Percentiles rank a stretch among this genome's conserved stretches.
Conservation (phyloP, 306 rosid genomes). For the barrel medic (Medicago truncatula) region DNA sequence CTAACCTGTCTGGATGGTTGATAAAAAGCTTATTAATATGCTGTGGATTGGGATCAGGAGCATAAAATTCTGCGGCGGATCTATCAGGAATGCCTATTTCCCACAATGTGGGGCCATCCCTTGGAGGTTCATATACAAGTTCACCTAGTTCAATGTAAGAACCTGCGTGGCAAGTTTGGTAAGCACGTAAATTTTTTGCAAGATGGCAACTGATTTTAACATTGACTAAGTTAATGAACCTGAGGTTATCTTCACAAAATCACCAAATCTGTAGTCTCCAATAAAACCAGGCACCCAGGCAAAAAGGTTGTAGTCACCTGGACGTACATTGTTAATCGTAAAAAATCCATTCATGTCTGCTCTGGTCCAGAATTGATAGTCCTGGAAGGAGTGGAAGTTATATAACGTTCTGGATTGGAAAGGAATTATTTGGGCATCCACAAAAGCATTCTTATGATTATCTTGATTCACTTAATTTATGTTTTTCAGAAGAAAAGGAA, state of each 20-base stretch:
- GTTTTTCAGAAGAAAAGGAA: conserved; percentile 17
- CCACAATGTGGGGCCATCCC: conserved; percentile 90
- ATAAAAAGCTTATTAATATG: conserved; percentile 66
- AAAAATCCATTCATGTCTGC: conserved; percentile 72
- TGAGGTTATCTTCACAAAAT: conserved; percentile 58
- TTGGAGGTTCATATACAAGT: conserved; percentile 70
- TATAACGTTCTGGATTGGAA: conserved; percentile 12
- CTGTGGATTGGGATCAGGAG: conserved; percentile 79
- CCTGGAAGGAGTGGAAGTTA: conserved; percentile 53
- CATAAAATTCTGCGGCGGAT: conserved; percentile 74
- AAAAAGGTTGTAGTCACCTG: conserved; percentile 71
- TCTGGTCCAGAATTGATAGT: conserved; percentile 88
- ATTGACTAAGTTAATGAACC: conserved; percentile 53
- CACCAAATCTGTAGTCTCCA: conserved; percentile 66
- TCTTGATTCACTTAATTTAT: conserved; percentile 21
- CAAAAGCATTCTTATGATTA: conserved; percentile 26
- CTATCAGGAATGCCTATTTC: conserved; percentile 93
- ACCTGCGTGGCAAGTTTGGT: conserved; percentile 52
- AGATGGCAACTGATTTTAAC: conserved; percentile 33
- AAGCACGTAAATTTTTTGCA: conserved; percentile 27
- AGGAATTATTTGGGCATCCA: not conserved
- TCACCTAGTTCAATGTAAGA: conserved; percentile 61
- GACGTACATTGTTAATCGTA: conserved; percentile 53
- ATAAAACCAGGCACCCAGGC: conserved; percentile 83
- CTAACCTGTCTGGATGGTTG: conserved; percentile 83